Evolutionary conservation across 208 protist genomes (phyloP).

Genomic region (Wallacemonas sp.): DNA sequence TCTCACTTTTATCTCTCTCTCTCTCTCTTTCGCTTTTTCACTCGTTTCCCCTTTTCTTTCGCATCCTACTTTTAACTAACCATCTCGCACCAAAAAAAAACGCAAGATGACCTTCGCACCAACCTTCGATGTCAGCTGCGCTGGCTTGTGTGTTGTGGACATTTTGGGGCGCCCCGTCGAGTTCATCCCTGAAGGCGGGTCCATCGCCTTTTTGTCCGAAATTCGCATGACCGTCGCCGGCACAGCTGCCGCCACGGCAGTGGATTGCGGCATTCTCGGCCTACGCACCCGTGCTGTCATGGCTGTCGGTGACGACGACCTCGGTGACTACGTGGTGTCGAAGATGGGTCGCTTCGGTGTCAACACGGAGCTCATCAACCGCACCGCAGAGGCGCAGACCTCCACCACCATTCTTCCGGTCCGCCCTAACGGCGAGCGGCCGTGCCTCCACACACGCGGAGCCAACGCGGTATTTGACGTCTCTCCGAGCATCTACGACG

Average conservation of each 20-base stretch:
- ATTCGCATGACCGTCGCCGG: slow-evolving; percentile 27
- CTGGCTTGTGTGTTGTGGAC: slow-evolving; percentile 21
- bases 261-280: slow-evolving; percentile 26
- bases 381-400: slow-evolving; percentile 15
- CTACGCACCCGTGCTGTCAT: slow-evolving; percentile 20
- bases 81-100: not conserved
- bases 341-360: slow-evolving; percentile 25
- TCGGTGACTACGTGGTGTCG: slow-evolving; percentile 23
- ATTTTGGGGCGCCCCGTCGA: slow-evolving; percentile 17
- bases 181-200: slow-evolving; percentile 21
- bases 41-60: not conserved
- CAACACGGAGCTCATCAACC: slow-evolving; percentile 19
- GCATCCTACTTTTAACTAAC: too few species aligned
- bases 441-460: slow-evolving; percentile 25
- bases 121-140: slow-evolving; percentile 9
- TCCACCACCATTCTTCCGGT: slow-evolving; percentile 23
- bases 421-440: slow-evolving; percentile 20
- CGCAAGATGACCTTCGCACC: too few species aligned
- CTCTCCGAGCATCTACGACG: slow-evolving; percentile 19
- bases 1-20: not conserved
- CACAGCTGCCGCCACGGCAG: slow-evolving; percentile 22
- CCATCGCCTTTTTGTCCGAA: slow-evolving; percentile 19
- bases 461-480: slow-evolving; percentile 23
- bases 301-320: slow-evolving; percentile 22
- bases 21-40: not conserved